Evolutionary conservation across 257 asterid genomes (phyloP).

Genomic region (Pogostemon cablin): DNA sequence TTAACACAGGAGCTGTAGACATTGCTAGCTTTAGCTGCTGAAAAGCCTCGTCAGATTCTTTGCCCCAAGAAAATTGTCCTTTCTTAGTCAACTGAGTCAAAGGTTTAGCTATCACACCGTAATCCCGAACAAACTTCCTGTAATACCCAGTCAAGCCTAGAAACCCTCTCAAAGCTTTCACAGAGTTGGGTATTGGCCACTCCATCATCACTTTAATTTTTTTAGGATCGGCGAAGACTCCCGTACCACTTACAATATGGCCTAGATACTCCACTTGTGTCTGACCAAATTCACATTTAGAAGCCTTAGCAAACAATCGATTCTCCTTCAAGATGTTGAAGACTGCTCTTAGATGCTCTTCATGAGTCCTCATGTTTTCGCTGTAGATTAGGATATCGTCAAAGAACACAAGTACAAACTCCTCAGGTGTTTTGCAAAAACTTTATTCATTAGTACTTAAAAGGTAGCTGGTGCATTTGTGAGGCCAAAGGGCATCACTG

Average conservation of each 20-base stretch:
- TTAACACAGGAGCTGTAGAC: not conserved
- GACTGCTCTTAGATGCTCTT: not conserved
- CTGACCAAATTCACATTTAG: not conserved
- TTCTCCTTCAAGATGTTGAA: accelerated
- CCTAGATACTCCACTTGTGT: not conserved
- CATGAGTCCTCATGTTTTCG: accelerated
- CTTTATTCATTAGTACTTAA: not conserved
- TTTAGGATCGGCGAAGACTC: not conserved
- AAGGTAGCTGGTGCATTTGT: not conserved
- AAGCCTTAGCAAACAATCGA: not conserved
- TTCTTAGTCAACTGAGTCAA: not conserved
- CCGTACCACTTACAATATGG: not conserved
- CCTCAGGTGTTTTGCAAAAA: not conserved
- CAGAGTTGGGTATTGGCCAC: not conserved
- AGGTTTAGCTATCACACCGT: not conserved
- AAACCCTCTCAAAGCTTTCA: not conserved
- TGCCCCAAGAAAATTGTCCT: not conserved
- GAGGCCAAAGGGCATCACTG: not conserved
- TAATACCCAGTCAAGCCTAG: not conserved
- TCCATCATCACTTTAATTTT: not conserved
- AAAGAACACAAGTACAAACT: not conserved
- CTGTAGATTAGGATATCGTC: not conserved
- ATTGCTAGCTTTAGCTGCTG: no score
- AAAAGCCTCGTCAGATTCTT: no score
- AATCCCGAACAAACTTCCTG: not conserved